Evolutionary conservation across 2,329 filamentous ascomycete genomes (phyloP).

Genomic region (Cladosporium sp.): DNA sequence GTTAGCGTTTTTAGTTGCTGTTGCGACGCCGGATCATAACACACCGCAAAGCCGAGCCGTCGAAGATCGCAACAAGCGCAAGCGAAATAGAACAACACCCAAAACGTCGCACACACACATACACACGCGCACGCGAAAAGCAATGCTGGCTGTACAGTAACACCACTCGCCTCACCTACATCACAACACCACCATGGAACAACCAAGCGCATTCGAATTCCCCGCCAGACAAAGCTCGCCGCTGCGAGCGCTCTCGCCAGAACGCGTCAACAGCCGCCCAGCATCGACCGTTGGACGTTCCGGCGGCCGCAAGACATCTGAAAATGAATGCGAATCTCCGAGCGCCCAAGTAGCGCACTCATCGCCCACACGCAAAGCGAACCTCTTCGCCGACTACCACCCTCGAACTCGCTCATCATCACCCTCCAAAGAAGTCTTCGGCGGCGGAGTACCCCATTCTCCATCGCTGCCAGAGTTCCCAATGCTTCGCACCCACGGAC

Average conservation of each 20-base stretch:
- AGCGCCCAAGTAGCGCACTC: constrained; percentile 20
- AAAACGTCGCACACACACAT: constrained; percentile 1
- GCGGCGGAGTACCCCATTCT: constrained; percentile 22
- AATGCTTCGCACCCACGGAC: constrained; percentile 33
- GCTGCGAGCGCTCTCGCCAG: constrained; percentile 58
- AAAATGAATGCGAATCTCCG: constrained; percentile 15
- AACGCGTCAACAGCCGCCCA: constrained; percentile 53
- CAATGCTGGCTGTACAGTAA: constrained; percentile 9
- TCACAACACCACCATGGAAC: constrained; percentile 28
- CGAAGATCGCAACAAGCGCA: too few species aligned
- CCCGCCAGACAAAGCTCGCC: constrained; percentile 49
- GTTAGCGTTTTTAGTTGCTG: background rate
- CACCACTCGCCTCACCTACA: background rate
- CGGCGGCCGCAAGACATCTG: constrained; percentile 35
- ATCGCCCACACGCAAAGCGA: constrained; percentile 30
- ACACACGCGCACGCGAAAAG: background rate
- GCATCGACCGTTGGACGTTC: constrained; percentile 36
- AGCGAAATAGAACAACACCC: background rate
- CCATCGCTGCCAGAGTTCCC: constrained; percentile 30
- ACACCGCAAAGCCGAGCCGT: background rate
- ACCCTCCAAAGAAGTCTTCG: constrained; percentile 16
- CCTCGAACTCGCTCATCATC: constrained; percentile 15
- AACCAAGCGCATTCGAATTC: constrained; percentile 44
- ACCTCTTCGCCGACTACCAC: constrained; percentile 29
- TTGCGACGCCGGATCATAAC: background rate